A percentile compares a stretch with the other conserved stretches of the same genome.
These are phyloP conservation scores for Aspergillus arachidicola DNA, from an alignment of 2,329 filamentous ascomycete species.

Conservation along the genomic window DNA sequence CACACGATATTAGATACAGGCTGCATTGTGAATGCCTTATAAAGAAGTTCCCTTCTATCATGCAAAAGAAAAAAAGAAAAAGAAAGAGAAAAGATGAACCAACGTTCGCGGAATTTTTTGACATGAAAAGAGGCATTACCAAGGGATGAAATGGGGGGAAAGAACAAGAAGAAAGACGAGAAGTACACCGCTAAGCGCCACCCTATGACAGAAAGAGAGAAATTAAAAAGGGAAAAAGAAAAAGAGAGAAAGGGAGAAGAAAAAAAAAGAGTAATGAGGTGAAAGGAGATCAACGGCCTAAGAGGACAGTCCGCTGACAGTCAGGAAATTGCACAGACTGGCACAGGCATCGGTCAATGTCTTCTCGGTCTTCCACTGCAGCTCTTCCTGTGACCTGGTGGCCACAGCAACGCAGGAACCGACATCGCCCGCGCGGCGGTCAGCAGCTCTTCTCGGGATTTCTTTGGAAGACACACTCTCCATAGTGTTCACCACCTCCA, in stretches of 20 bases:
- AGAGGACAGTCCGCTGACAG: constrained; percentile 34
- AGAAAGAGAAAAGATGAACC: constrained; percentile 2
- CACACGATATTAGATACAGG: constrained; percentile 10
- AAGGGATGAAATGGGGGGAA: neutral
- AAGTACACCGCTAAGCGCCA: constrained; percentile 6
- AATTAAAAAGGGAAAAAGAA: constrained; percentile 5
- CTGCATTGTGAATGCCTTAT: neutral
- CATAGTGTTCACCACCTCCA: constrained; percentile 43
- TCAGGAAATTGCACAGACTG: constrained; percentile 41
- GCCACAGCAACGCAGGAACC: constrained; percentile 43
- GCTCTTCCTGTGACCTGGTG: constrained; percentile 54
- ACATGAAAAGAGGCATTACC: neutral
- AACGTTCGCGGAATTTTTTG: neutral
- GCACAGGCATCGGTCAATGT: constrained; percentile 40
- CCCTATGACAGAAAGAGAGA: constrained; percentile 6
- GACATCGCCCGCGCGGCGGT: constrained; percentile 41
- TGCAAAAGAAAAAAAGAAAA: constrained; percentile 8
- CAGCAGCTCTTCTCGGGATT: constrained; percentile 36
- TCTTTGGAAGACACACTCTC: constrained; percentile 38
- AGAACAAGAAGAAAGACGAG: constrained; percentile 2
- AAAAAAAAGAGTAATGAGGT: neutral
- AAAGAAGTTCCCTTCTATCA: constrained; percentile 15
- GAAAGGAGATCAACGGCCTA: constrained; percentile 5
- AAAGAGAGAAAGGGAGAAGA: constrained; percentile 6
- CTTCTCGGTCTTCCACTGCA: constrained; percentile 49